Conservation (phyloP, 306 rosid species). For the Trichosanthes truncata region DNA sequence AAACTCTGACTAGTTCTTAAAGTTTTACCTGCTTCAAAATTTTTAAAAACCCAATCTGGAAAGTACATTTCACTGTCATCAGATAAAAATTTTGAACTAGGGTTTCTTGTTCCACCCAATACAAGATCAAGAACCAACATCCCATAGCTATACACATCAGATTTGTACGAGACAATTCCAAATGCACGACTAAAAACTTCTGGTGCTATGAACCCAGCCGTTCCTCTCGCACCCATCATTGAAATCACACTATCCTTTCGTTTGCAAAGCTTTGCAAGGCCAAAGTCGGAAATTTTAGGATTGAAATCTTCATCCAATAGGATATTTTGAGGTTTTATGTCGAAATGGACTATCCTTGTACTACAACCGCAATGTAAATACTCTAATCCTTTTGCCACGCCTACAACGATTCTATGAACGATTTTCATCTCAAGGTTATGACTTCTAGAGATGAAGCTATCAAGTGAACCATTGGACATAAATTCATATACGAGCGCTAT, state of each 20-base stretch:
- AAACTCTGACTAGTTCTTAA: background rate
- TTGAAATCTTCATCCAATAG: background rate
- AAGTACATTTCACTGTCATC: background rate
- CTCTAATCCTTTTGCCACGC: background rate
- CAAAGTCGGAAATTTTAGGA: slow-evolving; percentile 11
- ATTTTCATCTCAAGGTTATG: background rate
- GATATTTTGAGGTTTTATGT: slow-evolving; percentile 9
- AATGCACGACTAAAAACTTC: background rate
- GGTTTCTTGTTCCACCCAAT: background rate
- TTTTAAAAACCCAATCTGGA: background rate
- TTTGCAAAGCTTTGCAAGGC: slow-evolving; percentile 4
- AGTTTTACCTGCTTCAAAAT: background rate
- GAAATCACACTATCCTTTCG: background rate
- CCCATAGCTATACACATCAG: slow-evolving; percentile 1
- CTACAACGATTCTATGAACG: background rate
- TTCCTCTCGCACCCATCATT: background rate
- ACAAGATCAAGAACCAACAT: slow-evolving; percentile 1
- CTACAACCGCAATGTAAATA: slow-evolving; percentile 1
- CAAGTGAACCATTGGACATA: slow-evolving; percentile 4
- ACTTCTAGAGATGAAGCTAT: background rate
- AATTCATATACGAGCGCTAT: slow-evolving; percentile 2
- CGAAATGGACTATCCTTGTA: slow-evolving; percentile 8
- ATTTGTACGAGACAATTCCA: background rate
- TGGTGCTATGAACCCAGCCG: background rate
- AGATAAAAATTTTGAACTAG: background rate